Evolutionary conservation across 192 early-diverging fungal genomes (phyloP), one percentile per base, ranked within the genome.

Genomic region (Entophlyctis luteolus): DNA sequence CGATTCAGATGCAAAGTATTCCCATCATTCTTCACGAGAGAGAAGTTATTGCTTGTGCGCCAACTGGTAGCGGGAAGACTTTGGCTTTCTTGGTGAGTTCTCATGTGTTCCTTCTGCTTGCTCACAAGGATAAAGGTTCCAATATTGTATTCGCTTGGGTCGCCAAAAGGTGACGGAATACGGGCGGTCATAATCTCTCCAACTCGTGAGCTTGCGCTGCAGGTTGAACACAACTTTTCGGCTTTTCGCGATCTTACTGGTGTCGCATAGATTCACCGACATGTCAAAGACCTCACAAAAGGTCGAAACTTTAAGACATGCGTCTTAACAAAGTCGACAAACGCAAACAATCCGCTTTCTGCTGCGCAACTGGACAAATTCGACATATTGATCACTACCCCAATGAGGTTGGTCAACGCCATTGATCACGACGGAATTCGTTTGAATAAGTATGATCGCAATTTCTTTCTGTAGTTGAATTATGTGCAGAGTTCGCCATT

Each of bases 51-150:
- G 91, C 93, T 1, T 91, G 91, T 76, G 93, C 97, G 6, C 97
- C 94, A 34, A 99, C 97, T 22, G 95, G 97, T 57, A 95, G 94
- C 3, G 97, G 97, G 71, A 99, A 99, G 77, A 99, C 97, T 0
- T 72, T 97, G 71, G 95, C 97, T 0, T 99, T 90, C 59, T 62
- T 95, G 38, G n/a, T n/a, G n/a, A n/a, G n/a, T n/a, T n/a, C n/a
- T n/a, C n/a, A n/a, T n/a, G n/a, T n/a, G n/a, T n/a, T n/a, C n/a
- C n/a, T n/a, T n/a, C n/a, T n/a, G n/a, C n/a, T n/a, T n/a, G n/a
- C n/a, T n/a, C n/a, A n/a, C n/a, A n/a, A n/a, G n/a, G n/a, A n/a
- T n/a, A n/a, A n/a, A n/a, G n/a, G 76, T 99, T 27, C 93, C 95
- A 0, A 93, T 99, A 28, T 68, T 99, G 50, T 91, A 95, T 58